A percentile compares a stretch with the other conserved stretches of the same genome.
phyloP scores from a whole-genome alignment of 768 basidiomycete species.

The Suillus occidentalis region DNA sequence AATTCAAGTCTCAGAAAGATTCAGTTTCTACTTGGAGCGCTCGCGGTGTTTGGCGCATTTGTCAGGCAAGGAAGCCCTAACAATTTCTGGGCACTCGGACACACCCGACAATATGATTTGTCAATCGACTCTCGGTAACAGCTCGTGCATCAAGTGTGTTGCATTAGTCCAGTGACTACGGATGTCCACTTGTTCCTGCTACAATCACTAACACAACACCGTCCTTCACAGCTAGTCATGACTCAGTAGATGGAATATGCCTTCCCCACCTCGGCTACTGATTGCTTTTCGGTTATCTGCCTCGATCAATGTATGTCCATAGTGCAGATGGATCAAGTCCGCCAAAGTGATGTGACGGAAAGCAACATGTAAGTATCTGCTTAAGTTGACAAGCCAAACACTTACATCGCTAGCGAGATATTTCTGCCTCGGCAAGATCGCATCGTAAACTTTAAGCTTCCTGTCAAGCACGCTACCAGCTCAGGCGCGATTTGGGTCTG shows the following conservation, averaged over 20 bases:
- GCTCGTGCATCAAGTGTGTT: not conserved
- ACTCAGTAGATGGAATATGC: not conserved
- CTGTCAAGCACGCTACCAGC: not conserved
- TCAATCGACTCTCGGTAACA: not conserved
- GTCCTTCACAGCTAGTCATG: not conserved
- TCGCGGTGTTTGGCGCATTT: not conserved
- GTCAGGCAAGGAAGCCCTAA: not conserved
- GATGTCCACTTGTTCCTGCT: not conserved
- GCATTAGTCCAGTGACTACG: not conserved
- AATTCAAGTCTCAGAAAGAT: not conserved
- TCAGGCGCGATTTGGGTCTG: not conserved
- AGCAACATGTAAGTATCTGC: not conserved
- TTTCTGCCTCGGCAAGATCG: slow-evolving; percentile 1
- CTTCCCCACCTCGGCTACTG: not conserved
- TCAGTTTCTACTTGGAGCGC: not conserved
- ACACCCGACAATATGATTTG: not conserved
- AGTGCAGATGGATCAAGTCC: slow-evolving; percentile 39
- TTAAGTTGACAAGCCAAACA: not conserved
- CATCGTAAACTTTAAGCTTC: slow-evolving; percentile 25
- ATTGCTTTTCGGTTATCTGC: not conserved
- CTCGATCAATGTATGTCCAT: slow-evolving; percentile 13
- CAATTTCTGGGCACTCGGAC: too few species aligned
- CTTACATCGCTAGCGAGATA: slow-evolving; percentile 45
- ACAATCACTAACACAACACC: not conserved
- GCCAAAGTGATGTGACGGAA: slow-evolving; percentile 31